Base-by-base conservation (phyloP, 768 basidiomycete genomes). In the Pisolithus tinctorius region DNA sequence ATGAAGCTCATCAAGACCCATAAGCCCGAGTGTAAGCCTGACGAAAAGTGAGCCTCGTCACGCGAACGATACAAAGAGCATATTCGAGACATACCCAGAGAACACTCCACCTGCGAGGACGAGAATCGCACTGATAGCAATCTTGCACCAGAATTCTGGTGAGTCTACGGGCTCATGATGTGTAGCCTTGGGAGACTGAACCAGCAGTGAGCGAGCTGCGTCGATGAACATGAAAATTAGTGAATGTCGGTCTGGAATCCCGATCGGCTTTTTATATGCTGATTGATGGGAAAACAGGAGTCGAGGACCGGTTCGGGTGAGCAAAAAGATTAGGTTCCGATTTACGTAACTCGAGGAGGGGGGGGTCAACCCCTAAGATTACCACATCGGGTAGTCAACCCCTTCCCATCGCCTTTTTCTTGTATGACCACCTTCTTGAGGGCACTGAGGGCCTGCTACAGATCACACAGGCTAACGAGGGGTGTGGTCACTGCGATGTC, bases 1-100 rank as follows among this genome's bases (percentile, higher is more conserved):
- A 59, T 95, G 90, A 14, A 96, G 78, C 54, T 93, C 89, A 56
- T 96, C 93, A 16, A 94, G 77, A 1, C 93, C 93, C 93, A 95
- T 95, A 26, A 96, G 74, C 1, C 91, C 93, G 27, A 96, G 81
- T 0, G 93, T 96, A 48, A 96, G 71, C 3, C 92, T 93, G 58
- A 2, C 14, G 7, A 8, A 25, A 63, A 10, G 41, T 49, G 3
- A 42, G 2, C 23, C 3, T 16, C 20, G 14, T 16, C 20, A 5
- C 14, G 29, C 36, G 36, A 14, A 23, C 16, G 14, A 16, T 45
- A 29, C 26, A 20, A 2, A 20, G 20, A 20, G 2, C 20, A 20
- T 20, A 8, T n/a, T 1, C 49, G 38, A 20, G 16, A 69, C 81
- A 47, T 52, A 88, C 93, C 94, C 94, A 11, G 94, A 90, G 64